phyloP scores from a whole-genome alignment of 208 protist genomes.

The Vickermania ingenoplastis region DNA sequence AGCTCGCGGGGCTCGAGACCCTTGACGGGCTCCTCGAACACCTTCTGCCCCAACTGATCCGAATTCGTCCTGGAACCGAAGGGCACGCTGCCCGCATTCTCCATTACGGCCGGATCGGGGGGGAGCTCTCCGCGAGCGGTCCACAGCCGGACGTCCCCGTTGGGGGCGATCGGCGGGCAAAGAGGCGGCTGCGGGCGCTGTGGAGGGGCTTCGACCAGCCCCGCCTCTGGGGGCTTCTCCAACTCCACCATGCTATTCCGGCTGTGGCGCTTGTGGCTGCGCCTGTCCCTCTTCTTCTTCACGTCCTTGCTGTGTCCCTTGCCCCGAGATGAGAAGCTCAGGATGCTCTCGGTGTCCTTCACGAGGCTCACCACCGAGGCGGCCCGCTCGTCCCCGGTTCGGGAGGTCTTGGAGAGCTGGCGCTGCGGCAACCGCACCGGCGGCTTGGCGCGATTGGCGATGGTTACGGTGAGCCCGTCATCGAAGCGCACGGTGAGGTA shows the following conservation, averaged over 20 bases:
- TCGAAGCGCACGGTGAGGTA: constrained; percentile 48
- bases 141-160: constrained; percentile 14
- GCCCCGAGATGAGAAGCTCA: neutral
- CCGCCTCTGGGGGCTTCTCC: constrained; percentile 2
- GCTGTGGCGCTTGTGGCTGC: neutral
- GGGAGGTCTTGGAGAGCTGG: neutral
- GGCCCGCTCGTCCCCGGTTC: neutral
- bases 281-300: neutral
- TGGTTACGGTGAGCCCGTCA: constrained; percentile 60
- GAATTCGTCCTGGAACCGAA: neutral
- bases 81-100: neutral
- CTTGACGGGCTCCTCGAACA: neutral
- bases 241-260: neutral
- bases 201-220: neutral
- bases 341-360: neutral
- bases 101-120: neutral
- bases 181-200: neutral
- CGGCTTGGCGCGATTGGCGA: constrained; percentile 5
- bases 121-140: constrained; percentile 2
- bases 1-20: neutral
- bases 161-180: constrained; percentile 9
- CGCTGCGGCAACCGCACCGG: neutral
- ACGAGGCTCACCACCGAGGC: neutral
- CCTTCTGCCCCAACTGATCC: neutral
- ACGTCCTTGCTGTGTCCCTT: neutral